Conservation (phyloP, 1,139 yeast species). For the Spencermartinsiella ligniputridi region DNA sequence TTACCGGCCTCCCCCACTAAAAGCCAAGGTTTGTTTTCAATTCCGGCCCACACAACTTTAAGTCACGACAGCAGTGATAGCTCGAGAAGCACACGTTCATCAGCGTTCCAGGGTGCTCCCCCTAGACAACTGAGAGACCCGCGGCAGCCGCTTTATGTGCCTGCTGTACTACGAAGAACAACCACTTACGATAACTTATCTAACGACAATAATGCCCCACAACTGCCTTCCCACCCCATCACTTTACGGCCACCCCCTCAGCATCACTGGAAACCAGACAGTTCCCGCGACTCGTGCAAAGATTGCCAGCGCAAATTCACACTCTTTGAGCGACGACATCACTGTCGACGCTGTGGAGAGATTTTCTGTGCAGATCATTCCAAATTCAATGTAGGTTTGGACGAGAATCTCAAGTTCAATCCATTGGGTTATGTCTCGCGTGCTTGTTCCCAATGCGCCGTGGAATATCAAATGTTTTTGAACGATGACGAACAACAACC, state of each 20-base stretch:
- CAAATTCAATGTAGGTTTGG: conserved; percentile 48
- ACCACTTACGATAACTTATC: not conserved
- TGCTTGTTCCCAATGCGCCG: conserved; percentile 73
- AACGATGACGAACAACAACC: conserved; percentile 7
- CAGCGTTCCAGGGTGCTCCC: conserved; percentile 16
- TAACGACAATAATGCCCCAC: not conserved
- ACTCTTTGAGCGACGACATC: conserved; percentile 78
- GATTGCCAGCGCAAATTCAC: conserved; percentile 47
- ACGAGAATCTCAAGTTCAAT: conserved; percentile 69
- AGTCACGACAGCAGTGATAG: conserved; percentile 1
- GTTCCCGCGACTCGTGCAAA: conserved; percentile 57
- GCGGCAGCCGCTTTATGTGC: conserved; percentile 80
- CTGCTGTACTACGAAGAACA: conserved; percentile 76
- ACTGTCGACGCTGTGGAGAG: conserved; percentile 92
- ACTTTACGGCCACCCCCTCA: conserved; percentile 43
- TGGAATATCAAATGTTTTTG: conserved; percentile 39
- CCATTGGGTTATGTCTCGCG: conserved; percentile 69
- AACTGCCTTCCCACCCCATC: not conserved
- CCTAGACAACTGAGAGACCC: conserved; percentile 42
- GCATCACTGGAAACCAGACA: conserved; percentile 79
- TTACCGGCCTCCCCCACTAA: conserved; percentile 6
- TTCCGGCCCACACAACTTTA: conserved; percentile 8
- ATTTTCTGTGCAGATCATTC: conserved; percentile 73
- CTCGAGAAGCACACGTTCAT: not conserved
- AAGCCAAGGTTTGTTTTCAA: conserved; percentile 6